Evolutionary conservation across 768 basidiomycete species (phyloP).

Genomic region (Mycena pura): DNA sequence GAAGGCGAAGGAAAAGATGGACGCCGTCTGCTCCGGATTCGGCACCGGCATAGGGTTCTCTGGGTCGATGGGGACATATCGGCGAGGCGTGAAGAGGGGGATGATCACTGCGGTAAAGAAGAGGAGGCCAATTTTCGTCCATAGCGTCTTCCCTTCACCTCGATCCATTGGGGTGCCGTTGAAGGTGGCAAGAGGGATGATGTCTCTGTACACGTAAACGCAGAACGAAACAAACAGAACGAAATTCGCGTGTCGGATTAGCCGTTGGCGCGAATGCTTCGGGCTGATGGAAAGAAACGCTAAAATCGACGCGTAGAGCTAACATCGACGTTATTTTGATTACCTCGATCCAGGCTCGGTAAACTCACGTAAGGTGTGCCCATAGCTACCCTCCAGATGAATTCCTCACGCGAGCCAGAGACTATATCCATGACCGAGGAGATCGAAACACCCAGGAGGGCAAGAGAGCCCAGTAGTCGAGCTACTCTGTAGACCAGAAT

Average conservation of each 20-base stretch:
- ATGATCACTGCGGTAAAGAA: constrained; percentile 51
- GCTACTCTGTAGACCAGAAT: constrained; percentile 28
- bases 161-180: constrained; percentile 51
- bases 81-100: constrained; percentile 59
- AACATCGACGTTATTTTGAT: background rate
- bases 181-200: constrained; percentile 65
- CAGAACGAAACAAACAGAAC: constrained; percentile 40
- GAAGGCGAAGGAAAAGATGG: constrained; percentile 48
- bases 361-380: background rate
- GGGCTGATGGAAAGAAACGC: constrained; percentile 1
- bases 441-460: constrained; percentile 25
- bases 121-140: constrained; percentile 56
- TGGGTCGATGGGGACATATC: constrained; percentile 60
- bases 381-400: background rate
- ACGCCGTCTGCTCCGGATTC: constrained; percentile 58
- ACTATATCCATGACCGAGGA: background rate
- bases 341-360: background rate
- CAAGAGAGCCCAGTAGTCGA: constrained; percentile 27
- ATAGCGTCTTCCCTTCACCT: constrained; percentile 51
- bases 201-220: constrained; percentile 60
- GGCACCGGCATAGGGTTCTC: constrained; percentile 40
- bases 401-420: background rate
- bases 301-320: constrained; percentile 10
- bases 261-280: background rate
- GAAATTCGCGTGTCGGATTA: constrained; percentile 34